These are phyloP conservation scores for Starmerella kuoi DNA, from an alignment of 805 yeast genomes.

Conservation along the genomic window DNA sequence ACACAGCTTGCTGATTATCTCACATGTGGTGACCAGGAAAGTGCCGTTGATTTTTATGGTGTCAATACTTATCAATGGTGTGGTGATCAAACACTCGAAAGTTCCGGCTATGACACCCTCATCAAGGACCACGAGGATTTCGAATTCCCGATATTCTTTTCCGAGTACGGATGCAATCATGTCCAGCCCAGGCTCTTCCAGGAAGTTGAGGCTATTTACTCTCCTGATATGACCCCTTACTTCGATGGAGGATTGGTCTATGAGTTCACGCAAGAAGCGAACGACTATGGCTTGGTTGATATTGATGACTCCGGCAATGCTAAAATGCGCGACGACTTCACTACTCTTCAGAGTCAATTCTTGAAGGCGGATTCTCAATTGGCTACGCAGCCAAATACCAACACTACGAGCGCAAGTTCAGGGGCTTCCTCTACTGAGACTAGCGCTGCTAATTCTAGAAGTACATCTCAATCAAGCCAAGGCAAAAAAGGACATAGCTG, in stretches of 20 bases:
- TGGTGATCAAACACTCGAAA: conserved; percentile 70
- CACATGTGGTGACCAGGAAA: conserved; percentile 55
- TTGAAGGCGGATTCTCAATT: background rate
- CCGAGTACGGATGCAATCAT: conserved; percentile 87
- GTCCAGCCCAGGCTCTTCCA: conserved; percentile 68
- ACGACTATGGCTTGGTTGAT: conserved; percentile 65
- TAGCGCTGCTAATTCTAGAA: background rate
- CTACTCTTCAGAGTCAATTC: conserved; percentile 32
- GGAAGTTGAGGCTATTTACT: conserved; percentile 59
- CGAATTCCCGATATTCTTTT: conserved; percentile 68
- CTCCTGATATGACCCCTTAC: conserved; percentile 56
- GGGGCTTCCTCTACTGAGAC: background rate
- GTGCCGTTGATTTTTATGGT: conserved; percentile 58
- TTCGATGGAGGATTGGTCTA: conserved; percentile 81
- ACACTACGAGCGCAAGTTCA: background rate
- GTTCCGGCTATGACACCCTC: conserved; percentile 64
- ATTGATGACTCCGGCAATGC: conserved; percentile 36
- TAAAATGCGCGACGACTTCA: conserved; percentile 39
- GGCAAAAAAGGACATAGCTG: conserved; percentile 2
- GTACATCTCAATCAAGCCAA: background rate
- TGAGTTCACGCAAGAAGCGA: conserved; percentile 67
- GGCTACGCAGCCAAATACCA: background rate
- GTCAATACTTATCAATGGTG: conserved; percentile 76
- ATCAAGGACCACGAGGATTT: conserved; percentile 58
- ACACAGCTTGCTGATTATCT: conserved; percentile 65